A percentile compares a stretch with the other conserved stretches of the same genome.
These are phyloP conservation scores for Acacia pycnantha DNA, from an alignment of 331 rosid genomes.

Conservation along the genomic window DNA sequence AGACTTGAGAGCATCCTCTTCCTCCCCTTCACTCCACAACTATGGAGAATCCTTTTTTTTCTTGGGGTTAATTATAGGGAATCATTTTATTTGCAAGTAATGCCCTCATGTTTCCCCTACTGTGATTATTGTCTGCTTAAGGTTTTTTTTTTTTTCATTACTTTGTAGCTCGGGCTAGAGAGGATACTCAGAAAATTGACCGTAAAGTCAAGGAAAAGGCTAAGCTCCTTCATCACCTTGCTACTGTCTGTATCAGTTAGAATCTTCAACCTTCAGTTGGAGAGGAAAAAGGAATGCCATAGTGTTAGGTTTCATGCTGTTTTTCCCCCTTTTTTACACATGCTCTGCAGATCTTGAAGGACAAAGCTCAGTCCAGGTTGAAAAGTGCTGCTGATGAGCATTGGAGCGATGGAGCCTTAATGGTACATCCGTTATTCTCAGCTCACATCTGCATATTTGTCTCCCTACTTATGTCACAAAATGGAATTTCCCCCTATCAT, in stretches of 20 bases:
- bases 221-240: slow-evolving; percentile 62
- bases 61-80: neutral
- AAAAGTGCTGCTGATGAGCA: slow-evolving; percentile 89
- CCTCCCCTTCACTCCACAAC: neutral
- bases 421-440: slow-evolving; percentile 50
- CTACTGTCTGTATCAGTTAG: slow-evolving; percentile 54
- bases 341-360: slow-evolving; percentile 64
- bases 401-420: slow-evolving; percentile 97
- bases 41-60: slow-evolving; percentile 8
- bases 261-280: slow-evolving; percentile 21
- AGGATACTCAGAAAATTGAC: slow-evolving; percentile 81
- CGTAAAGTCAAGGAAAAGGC: slow-evolving; percentile 86
- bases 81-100: slow-evolving; percentile 18
- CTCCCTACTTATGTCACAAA: slow-evolving; percentile 6
- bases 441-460: slow-evolving; percentile 4
- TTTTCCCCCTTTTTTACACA: slow-evolving; percentile 10
- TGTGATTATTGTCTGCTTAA: slow-evolving; percentile 17
- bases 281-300: slow-evolving; percentile 16
- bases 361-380: slow-evolving; percentile 71
- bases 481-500: neutral
- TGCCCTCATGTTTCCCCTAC: neutral
- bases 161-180: slow-evolving; percentile 82
- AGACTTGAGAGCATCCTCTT: slow-evolving; percentile 4
- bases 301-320: slow-evolving; percentile 5
- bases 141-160: neutral